Evolutionary conservation across 2,329 filamentous ascomycete species (phyloP), one percentile per base, ranked within the genome.

Genomic region (Pyricularia sp.): DNA sequence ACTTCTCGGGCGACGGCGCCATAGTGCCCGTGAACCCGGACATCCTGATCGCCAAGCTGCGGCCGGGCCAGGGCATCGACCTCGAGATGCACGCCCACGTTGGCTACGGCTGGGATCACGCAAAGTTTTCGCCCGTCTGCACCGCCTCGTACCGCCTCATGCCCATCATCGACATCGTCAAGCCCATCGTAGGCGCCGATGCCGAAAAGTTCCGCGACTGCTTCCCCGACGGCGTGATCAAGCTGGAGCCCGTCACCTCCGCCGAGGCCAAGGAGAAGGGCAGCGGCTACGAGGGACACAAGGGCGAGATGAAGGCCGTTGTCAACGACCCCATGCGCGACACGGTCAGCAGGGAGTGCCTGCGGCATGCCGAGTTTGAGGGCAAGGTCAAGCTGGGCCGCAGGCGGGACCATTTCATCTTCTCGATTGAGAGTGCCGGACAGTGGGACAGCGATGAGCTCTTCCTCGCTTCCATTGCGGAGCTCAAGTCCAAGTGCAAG

Each of bases 41-140:
- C 76, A 97, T 99, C 71, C 83, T 99, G 69, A 89, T 99, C 77
- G 93, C 93, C 70, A 99, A 99, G 83, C 82, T 99, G 79, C 89
- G 95, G 31, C 95, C 96, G 0, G 92, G 91, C 4, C 96, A 99
- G 83, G 87, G 88, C 74, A 92, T 99, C 75, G 86, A 92, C 75
- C 83, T 97, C 71, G 89, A 92, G 73, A 91, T 97, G 86, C 94
- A 98, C 83, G 95, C 94, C 81, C 89, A 97, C 81, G 97, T 97
- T 82, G 95, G 96, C 70, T 89, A 96, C 73, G 95, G 95, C 65
- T 88, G 90, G 72, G 95, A 99, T 79, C 95, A 99, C 79, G 91
- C 95, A 74, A 99, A 99, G 80, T 99, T 95, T 83, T 97, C 93
- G 0, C 95, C 95, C 65, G 95, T 98, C 50, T 94, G 94, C 3